Conservation (phyloP, 2,329 filamentous ascomycete genomes). For the Uncinocarpus reesii region DNA sequence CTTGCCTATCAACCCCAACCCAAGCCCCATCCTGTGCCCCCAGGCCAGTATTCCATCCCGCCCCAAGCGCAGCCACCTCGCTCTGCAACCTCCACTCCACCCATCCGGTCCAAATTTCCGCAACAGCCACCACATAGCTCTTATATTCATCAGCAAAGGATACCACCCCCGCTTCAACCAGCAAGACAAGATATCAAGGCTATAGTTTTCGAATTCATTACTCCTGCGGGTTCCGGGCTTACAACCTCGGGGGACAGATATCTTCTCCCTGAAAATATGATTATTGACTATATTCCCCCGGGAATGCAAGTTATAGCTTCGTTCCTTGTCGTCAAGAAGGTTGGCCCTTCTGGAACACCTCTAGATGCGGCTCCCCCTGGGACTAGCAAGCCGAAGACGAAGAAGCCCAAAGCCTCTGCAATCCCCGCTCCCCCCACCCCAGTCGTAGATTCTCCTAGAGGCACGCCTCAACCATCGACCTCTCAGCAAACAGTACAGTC, state of each 20-base stretch:
- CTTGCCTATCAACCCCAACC: constrained; percentile 13
- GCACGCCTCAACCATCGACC: constrained; percentile 5
- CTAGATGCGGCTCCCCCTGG: constrained; percentile 15
- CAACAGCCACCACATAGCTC: constrained; percentile 25
- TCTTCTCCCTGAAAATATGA: constrained; percentile 41
- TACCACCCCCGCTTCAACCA: constrained; percentile 23
- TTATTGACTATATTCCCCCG: constrained; percentile 39
- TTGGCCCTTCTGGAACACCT: constrained; percentile 28
- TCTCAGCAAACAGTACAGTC: constrained; percentile 9
- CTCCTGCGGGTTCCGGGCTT: constrained; percentile 34
- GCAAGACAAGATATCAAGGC: constrained; percentile 36
- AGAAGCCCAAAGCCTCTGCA: constrained; percentile 24
- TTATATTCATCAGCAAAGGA: constrained; percentile 26
- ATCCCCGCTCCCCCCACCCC: constrained; percentile 20
- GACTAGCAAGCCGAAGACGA: constrained; percentile 30
- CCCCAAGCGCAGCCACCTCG: constrained; percentile 11
- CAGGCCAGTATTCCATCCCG: constrained; percentile 17
- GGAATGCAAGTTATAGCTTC: constrained; percentile 40
- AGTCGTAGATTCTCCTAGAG: constrained; percentile 18
- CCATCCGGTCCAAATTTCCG: constrained; percentile 30
- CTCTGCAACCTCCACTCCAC: constrained; percentile 21
- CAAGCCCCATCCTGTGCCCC: constrained; percentile 21
- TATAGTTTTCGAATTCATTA: constrained; percentile 41
- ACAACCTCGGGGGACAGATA: constrained; percentile 39
- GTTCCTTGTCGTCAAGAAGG: constrained; percentile 38